These are phyloP conservation scores for Azolla pinnata DNA, from an alignment of 75 land plant genomes.

Conservation along the genomic window DNA sequence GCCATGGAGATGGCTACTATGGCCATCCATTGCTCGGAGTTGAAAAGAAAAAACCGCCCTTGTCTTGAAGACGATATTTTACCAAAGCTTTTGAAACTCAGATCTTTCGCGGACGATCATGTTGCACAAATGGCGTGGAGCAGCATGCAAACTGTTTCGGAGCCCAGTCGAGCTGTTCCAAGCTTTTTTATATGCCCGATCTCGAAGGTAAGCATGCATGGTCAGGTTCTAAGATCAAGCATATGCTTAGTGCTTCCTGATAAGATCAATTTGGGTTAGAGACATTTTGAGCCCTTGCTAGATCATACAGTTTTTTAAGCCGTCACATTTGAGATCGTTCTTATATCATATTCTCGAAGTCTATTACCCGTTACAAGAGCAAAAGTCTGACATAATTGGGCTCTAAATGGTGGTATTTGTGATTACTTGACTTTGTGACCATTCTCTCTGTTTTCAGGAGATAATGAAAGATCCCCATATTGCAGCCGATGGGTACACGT, in stretches of 20 bases:
- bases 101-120: background rate
- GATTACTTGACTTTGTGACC: too few species aligned
- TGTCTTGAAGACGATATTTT: slow-evolving; percentile 36
- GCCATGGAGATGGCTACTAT: slow-evolving; percentile 37
- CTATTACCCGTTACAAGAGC: too few species aligned
- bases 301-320: too few species aligned
- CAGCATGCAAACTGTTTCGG: too few species aligned
- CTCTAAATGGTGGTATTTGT: background rate
- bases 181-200: slow-evolving; percentile 8
- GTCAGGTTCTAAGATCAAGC: too few species aligned
- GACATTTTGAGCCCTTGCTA: too few species aligned
- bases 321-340: too few species aligned
- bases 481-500: slow-evolving; percentile 26
- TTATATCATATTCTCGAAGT: too few species aligned
- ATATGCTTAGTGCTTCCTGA: too few species aligned
- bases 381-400: background rate
- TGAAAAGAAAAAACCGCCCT: slow-evolving; percentile 45
- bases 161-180: background rate
- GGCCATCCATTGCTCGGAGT: slow-evolving; percentile 42
- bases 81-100: slow-evolving; percentile 39
- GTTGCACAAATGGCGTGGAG: too few species aligned
- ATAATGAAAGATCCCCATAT: slow-evolving; percentile 22
- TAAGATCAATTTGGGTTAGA: too few species aligned
- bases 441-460: slow-evolving; percentile 14
- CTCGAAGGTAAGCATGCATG: slow-evolving; percentile 1